Base-by-base conservation (phyloP, 2,329 filamentous ascomycete genomes). In the Fusarium verticillioides region DNA sequence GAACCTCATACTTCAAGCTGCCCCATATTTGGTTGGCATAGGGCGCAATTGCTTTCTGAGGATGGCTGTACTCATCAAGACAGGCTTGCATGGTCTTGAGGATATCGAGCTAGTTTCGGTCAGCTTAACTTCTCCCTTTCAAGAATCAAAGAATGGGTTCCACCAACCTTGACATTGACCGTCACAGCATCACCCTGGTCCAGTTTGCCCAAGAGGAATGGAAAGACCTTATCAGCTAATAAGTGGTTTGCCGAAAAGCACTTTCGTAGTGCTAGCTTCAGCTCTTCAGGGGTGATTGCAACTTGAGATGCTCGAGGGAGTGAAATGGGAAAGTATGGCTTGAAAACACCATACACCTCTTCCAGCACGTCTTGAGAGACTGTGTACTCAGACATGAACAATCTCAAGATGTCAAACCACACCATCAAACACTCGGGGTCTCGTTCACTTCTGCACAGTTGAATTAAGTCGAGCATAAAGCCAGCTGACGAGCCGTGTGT, bases 1-100 rank as follows among this genome's bases (percentile, higher is more conserved):
- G 86, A 18, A 90, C 89, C 71, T 91, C 89, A 68, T 89, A 90
- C 76, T 90, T 91, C 52, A 91, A 85, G n/a, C 88, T 88, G 36
- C 83, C 83, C 89, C 89, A 91, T 52, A 90, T 85, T 49, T 86
- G 84, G 56, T 85, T 82, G 23, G 84, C 81, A 54, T 87, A 85
- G 1, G 88, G 88, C 4, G 81, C 82, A 19, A 90, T 77, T 13
- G 84, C 86, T 60, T 85, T 81, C 39, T 85, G 80, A 0, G 86
- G 82, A 43, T 86, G 79, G 3, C 83, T 78, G 66, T 89, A 90
- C 34, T 83, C 78, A 18, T 84, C 83, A 23, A 90, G 75, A 65
- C 88, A 90, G 9, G 87, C 86, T 53, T 85, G 83, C 40, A 90
- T 84, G 0, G 89, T 90, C 64, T 84, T 84, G 26, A 90, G 78